Evolutionary conservation across 768 basidiomycete species (phyloP), one percentile per base, ranked within the genome.

Genomic region (Ephemerocybe angulata): DNA sequence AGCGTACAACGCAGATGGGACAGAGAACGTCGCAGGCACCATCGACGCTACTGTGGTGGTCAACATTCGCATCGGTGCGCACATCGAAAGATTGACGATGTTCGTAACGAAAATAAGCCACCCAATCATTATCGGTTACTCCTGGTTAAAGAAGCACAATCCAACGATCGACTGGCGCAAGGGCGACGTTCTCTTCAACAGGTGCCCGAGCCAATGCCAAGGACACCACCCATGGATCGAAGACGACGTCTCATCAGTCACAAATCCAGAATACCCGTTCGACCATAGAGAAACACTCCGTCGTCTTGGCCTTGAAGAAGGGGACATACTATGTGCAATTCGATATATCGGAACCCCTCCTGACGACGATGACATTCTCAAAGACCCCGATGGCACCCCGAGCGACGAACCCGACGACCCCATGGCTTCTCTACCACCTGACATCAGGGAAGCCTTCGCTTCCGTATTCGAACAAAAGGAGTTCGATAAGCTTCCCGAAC

Each of bases 1-100:
- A 8, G 38, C n/a, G 10, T 41, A 10, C 60, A 63, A 65, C 56
- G 59, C 62, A 11, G 63, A 68, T 57, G 63, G 59, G 11, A 60
- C 63, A 11, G 58, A 41, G 4, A 68, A 67, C 24, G 55, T 65
- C 30, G 56, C 57, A 30, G 62, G 66, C 11, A 33, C 53, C n/a
- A 65, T 68, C 19, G 4, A 19, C 5, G 53, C 64, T 19, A 60
- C 59, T 2, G 58, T 62, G 1, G 57, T 62, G 22, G 25, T 65
- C 8, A 37, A 59, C 22, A 42, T 68, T 40, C 21, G 11, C 2
- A 62, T 57, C 43, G 49, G 59, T 28, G 59, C 57, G 21, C 66
- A 66, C 33, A 44, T 53, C 11, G 65, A 68, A 58, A 31, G 51
- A 3, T 50, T 51, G 8, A 25, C 33, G 17, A 56, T 68, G 46